These are phyloP conservation scores for Russula emetica DNA, from an alignment of 768 basidiomycete genomes.

Conservation along the genomic window DNA sequence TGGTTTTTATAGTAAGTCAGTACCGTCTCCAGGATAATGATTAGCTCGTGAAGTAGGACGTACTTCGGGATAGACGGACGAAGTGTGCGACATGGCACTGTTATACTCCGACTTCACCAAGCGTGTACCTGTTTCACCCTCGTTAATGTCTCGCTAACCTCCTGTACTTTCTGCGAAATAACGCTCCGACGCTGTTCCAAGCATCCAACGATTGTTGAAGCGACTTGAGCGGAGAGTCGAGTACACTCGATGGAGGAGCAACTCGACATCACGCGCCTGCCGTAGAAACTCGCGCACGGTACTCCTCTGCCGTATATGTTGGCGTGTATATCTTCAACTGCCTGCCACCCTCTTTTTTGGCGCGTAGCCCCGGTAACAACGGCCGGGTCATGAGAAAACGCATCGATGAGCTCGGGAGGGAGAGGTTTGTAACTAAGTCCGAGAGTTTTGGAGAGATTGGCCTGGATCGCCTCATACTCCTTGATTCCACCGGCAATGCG, in stretches of 20 bases:
- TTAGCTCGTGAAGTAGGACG: conserved; percentile 14
- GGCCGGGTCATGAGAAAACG: conserved; percentile 72
- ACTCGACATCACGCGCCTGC: conserved; percentile 1
- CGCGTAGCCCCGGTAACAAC: conserved; percentile 67
- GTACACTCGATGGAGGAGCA: conserved; percentile 44
- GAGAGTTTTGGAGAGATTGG: conserved; percentile 46
- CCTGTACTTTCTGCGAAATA: conserved; percentile 45
- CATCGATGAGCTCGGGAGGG: conserved; percentile 65
- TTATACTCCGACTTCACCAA: conserved; percentile 64
- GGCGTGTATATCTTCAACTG: conserved; percentile 69
- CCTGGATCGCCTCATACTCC: conserved; percentile 62
- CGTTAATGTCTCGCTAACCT: conserved; percentile 47
- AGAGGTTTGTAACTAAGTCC: conserved; percentile 47
- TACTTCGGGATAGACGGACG: conserved; percentile 77
- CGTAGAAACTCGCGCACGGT: conserved; percentile 28
- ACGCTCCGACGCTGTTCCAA: conserved; percentile 46
- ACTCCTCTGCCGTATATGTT: conserved; percentile 60
- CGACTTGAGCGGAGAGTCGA: conserved; percentile 45
- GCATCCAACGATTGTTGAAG: conserved; percentile 48
- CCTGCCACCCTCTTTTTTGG: conserved; percentile 58
- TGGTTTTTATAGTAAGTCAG: conserved; percentile 1
- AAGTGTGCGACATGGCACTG: conserved; percentile 58
- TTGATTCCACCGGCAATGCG: conserved; percentile 56
- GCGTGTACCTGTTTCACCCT: conserved; percentile 53
- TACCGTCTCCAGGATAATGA: conserved; percentile 6